These are phyloP conservation scores for Ustilago nuda DNA, from an alignment of 1,284 basidiomycete genomes.

Conservation along the genomic window DNA sequence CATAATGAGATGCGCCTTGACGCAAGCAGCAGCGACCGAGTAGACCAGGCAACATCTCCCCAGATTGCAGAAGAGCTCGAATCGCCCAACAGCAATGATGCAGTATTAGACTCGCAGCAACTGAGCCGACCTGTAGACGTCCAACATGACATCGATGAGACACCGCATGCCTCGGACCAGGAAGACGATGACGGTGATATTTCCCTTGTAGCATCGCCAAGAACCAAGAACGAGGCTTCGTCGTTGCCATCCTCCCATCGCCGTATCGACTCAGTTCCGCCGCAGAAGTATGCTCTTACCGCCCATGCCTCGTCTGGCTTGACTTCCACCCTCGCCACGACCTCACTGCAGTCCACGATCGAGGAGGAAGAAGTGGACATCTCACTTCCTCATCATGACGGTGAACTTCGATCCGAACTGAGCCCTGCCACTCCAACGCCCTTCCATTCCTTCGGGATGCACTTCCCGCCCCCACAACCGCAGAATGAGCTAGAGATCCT, in stretches of 20 bases:
- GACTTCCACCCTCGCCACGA: constrained; percentile 19
- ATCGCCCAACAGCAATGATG: not conserved
- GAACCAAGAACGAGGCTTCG: not conserved
- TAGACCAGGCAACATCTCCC: not conserved
- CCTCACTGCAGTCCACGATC: constrained; percentile 14
- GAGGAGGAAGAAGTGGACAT: constrained; percentile 36
- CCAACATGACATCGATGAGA: not conserved
- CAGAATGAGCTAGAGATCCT: not conserved
- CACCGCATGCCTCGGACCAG: constrained; percentile 1
- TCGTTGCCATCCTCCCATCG: constrained; percentile 13
- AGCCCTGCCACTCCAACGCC: not conserved
- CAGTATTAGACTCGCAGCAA: not conserved
- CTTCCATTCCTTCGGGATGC: constrained; percentile 1
- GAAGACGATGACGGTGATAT: constrained; percentile 29
- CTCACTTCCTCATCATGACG: constrained; percentile 9
- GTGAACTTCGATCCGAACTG: constrained; percentile 1
- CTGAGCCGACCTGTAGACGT: not conserved
- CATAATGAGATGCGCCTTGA: not conserved
- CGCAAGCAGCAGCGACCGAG: not conserved
- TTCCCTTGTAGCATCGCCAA: constrained; percentile 27
- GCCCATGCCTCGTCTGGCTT: constrained; percentile 5
- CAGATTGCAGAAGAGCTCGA: not conserved
- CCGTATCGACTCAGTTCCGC: constrained; percentile 49
- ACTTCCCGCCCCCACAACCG: not conserved
- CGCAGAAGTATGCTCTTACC: constrained; percentile 38